phyloP scores from a whole-genome alignment of 768 basidiomycete species.

The Hemileccinum impolitum region DNA sequence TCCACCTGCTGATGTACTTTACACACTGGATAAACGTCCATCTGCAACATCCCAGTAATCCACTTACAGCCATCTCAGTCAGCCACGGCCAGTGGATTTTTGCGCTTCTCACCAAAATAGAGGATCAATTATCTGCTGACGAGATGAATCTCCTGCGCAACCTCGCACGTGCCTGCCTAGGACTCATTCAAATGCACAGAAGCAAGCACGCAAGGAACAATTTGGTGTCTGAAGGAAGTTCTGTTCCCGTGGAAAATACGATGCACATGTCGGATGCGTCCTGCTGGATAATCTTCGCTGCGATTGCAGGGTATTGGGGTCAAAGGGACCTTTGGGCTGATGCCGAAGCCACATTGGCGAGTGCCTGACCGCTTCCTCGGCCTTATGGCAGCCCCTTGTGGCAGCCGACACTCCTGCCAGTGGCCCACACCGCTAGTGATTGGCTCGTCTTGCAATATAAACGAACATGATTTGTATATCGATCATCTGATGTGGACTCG shows the following conservation, averaged over 20 bases:
- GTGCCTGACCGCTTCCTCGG: conserved; percentile 8
- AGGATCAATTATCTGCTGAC: conserved; percentile 67
- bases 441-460: conserved; percentile 7
- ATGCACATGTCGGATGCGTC: conserved; percentile 40
- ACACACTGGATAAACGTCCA: conserved; percentile 73
- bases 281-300: conserved; percentile 74
- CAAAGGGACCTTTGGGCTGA: conserved; percentile 82
- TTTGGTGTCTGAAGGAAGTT: conserved; percentile 4
- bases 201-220: conserved; percentile 21
- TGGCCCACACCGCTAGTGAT: not conserved
- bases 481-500: not conserved
- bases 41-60: conserved; percentile 41
- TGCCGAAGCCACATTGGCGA: conserved; percentile 51
- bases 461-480: not conserved
- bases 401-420: not conserved
- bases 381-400: not conserved
- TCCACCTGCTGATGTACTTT: conserved; percentile 83
- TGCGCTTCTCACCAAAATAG: conserved; percentile 63
- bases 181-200: conserved; percentile 38
- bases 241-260: conserved; percentile 14
- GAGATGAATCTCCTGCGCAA: conserved; percentile 75
- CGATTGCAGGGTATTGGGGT: conserved; percentile 66
- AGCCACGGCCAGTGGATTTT: conserved; percentile 79
- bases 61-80: conserved; percentile 43
- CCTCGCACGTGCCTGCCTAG: conserved; percentile 68